These are phyloP conservation scores for Mycena indigotica DNA, from an alignment of 768 basidiomycete genomes.

Conservation along the genomic window DNA sequence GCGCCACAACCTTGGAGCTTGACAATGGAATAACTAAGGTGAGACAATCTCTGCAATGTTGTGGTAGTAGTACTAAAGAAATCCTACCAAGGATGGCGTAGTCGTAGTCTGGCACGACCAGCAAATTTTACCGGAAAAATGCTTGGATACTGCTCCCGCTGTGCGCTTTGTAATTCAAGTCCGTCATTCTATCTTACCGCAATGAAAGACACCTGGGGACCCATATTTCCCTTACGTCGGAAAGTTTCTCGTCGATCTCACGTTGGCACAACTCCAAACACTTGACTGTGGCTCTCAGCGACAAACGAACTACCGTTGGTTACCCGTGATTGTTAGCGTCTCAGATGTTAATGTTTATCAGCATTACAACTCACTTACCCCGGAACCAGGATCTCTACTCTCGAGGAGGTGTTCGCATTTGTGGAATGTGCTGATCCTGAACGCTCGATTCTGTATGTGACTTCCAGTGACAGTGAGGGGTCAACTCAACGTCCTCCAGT, in stretches of 20 bases:
- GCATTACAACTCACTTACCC: slow-evolving; percentile 69
- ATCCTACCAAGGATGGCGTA: slow-evolving; percentile 63
- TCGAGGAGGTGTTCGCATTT: slow-evolving; percentile 75
- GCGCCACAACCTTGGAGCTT: slow-evolving; percentile 74
- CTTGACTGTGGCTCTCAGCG: slow-evolving; percentile 79
- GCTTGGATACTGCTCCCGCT: slow-evolving; percentile 65
- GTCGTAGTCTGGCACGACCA: slow-evolving; percentile 85
- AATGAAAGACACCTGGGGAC: slow-evolving; percentile 52
- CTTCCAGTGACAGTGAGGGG: neutral
- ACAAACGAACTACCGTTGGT: slow-evolving; percentile 54
- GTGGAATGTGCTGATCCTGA: slow-evolving; percentile 70
- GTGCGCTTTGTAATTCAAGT: slow-evolving; percentile 36
- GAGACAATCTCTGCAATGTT: slow-evolving; percentile 7
- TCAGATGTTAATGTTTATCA: slow-evolving; percentile 26
- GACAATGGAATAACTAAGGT: slow-evolving; percentile 80
- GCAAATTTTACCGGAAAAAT: slow-evolving; percentile 62
- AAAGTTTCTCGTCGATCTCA: slow-evolving; percentile 74
- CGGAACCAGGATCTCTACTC: slow-evolving; percentile 69
- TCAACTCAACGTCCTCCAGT: neutral
- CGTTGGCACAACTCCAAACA: slow-evolving; percentile 76
- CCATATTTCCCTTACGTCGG: slow-evolving; percentile 76
- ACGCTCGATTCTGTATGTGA: slow-evolving; percentile 49
- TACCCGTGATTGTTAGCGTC: slow-evolving; percentile 26
- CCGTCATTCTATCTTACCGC: slow-evolving; percentile 9
- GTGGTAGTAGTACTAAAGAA: slow-evolving; percentile 1